A percentile compares a stretch with the other conserved stretches of the same genome.
Conservation (phyloP, 768 basidiomycete species). For the Russula dissimulans region DNA sequence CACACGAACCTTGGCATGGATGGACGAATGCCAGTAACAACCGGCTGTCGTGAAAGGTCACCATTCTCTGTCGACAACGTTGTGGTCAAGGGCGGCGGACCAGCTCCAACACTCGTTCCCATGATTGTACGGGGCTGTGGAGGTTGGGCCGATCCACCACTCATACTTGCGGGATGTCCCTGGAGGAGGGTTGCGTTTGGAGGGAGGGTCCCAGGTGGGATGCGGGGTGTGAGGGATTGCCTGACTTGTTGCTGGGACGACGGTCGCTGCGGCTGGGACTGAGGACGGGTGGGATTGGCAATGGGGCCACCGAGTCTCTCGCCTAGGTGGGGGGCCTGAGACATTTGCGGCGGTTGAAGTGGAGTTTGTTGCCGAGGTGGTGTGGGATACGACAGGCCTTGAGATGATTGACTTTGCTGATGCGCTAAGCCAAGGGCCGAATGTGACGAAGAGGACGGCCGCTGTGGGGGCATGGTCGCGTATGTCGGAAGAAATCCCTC, state of each 20-base stretch:
- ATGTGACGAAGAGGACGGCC: conserved; percentile 29
- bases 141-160: conserved; percentile 2
- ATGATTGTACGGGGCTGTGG: conserved; percentile 8
- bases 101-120: background rate
- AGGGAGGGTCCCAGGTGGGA: conserved; percentile 29
- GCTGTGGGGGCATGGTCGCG: conserved; percentile 26
- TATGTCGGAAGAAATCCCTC: conserved; percentile 30
- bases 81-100: conserved; percentile 8
- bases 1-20: conserved; percentile 7
- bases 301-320: conserved; percentile 5
- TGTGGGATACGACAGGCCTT: conserved; percentile 7
- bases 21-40: conserved; percentile 4
- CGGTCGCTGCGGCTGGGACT: conserved; percentile 19
- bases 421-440: conserved; percentile 19
- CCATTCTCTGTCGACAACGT: conserved; percentile 11
- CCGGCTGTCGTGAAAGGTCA: conserved; percentile 9
- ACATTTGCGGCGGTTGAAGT: conserved; percentile 15
- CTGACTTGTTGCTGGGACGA: conserved; percentile 39
- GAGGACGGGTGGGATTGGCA: conserved; percentile 25
- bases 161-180: conserved; percentile 18
- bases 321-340: conserved; percentile 14
- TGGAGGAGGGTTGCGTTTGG: conserved; percentile 21
- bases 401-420: conserved; percentile 7
- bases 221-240: conserved; percentile 40
- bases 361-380: conserved; percentile 16